Base-by-base conservation (phyloP, 73 alveolate species). In the Paramecium caudatum region DNA sequence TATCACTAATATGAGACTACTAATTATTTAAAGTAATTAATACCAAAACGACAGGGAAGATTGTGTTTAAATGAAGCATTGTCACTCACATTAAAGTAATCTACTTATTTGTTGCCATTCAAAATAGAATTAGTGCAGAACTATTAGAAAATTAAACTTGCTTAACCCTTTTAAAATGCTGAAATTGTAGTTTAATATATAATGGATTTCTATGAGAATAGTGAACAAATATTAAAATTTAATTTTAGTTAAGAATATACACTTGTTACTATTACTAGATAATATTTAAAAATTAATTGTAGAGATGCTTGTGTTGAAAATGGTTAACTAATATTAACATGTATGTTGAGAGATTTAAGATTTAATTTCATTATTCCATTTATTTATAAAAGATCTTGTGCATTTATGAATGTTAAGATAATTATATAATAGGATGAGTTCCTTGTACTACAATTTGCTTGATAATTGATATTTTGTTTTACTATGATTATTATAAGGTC, bases 331-430 rank as follows among this genome's bases (percentile, higher is more conserved):
- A 30, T 65, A n/a, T 4, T 74, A 39, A 27, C 36, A 19, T 36
- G 49, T 15, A 74, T 74, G 43, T 21, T 74, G 3, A 39, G 43
- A 74, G 88, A 74, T 45, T 21, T 23, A 74, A 74, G 88, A 74
- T 74, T 74, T 74, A 47, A 45, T 1, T 41, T 74, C 15, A 39
- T 37, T 1, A 74, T 74, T 23, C 88, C 88, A 16, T 43, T 74
- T 37, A 21, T 45, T 21, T 74, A 74, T 16, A 74, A 45, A 30
- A 74, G 88, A 74, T 32, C 23, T 27, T 55, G 80, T 55, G 80
- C 46, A 21, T 55, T 23, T 23, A 43, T 10, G 9, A 0, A 55
- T 27, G 80, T 55, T 27, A 10, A 55, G 80, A 55, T 27, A 0
- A 23, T 27, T 19, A 55, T 55, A 27, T 55, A 55, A 55, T 55